Conservation (phyloP, 495 filamentous ascomycete species). For the Mycothermus thermophilus region DNA sequence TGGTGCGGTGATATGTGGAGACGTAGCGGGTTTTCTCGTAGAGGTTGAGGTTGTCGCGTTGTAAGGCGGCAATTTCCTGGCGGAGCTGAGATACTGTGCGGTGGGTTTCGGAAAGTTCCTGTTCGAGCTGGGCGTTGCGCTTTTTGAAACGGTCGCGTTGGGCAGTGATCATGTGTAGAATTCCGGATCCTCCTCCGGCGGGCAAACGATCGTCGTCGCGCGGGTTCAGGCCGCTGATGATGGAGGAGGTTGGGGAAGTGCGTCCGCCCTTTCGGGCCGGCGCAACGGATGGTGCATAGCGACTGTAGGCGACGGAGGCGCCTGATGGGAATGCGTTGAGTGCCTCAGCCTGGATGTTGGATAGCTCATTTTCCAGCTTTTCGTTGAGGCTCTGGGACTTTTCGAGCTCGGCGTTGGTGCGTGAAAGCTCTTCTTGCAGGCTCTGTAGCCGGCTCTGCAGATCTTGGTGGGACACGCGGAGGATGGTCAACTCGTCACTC, state of each 20-base stretch:
- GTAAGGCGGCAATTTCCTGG: conserved; percentile 80
- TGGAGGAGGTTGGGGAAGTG: conserved; percentile 89
- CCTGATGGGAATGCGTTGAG: conserved; percentile 72
- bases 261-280: conserved; percentile 44
- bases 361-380: conserved; percentile 85
- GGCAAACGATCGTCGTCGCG: conserved; percentile 43
- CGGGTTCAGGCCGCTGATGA: conserved; percentile 88
- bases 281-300: conserved; percentile 63
- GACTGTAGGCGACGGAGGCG: conserved; percentile 85
- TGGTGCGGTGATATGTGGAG: conserved; percentile 69
- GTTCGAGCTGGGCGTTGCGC: conserved; percentile 80
- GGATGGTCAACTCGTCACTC: conserved; percentile 77
- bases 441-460: conserved; percentile 66
- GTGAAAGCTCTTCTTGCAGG: conserved; percentile 71
- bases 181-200: conserved; percentile 72
- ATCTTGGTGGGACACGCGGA: conserved; percentile 89
- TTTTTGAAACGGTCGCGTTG: conserved; percentile 98
- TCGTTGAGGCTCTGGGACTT: conserved; percentile 70
- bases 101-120: conserved; percentile 74
- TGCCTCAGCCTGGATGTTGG: conserved; percentile 71
- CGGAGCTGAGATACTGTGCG: conserved; percentile 71
- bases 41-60: conserved; percentile 90
- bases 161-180: conserved; percentile 94
- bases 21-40: conserved; percentile 98
- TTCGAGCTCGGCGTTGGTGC: conserved; percentile 73